Conservation (phyloP, 306 rosid species). For the Dalbergia cochinchinensis region DNA sequence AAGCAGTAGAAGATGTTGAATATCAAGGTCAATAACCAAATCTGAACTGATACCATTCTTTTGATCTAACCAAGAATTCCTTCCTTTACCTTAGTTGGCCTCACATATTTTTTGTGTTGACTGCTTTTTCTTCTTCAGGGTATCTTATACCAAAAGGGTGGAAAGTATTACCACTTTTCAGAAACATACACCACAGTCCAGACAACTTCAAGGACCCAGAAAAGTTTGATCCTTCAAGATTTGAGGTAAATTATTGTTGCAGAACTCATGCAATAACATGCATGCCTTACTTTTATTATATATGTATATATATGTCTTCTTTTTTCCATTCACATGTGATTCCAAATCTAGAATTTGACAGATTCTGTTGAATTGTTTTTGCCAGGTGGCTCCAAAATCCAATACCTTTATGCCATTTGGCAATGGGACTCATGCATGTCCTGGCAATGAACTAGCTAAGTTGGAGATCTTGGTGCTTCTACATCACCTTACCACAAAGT, state of each 20-base stretch:
- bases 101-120: slow-evolving; percentile 29
- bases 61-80: not conserved
- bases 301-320: not conserved
- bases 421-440: slow-evolving; percentile 89
- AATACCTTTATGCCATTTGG: slow-evolving; percentile 95
- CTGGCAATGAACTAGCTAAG: slow-evolving; percentile 95
- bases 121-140: slow-evolving; percentile 52
- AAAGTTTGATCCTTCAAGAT: slow-evolving; percentile 91
- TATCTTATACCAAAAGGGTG: slow-evolving; percentile 94
- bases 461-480: slow-evolving; percentile 84
- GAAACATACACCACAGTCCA: slow-evolving; percentile 90
- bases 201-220: slow-evolving; percentile 77
- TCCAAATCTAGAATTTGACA: slow-evolving; percentile 27
- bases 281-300: slow-evolving; percentile 28
- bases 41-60: slow-evolving; percentile 15
- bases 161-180: slow-evolving; percentile 93
- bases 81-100: not conserved
- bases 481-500: slow-evolving; percentile 86
- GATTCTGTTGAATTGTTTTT: slow-evolving; percentile 30
- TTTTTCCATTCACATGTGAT: slow-evolving; percentile 1
- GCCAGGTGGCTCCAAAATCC: slow-evolving; percentile 82
- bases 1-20: slow-evolving; percentile 89
- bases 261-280: not conserved
- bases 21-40: slow-evolving; percentile 66
- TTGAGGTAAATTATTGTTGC: slow-evolving; percentile 66